Base-by-base conservation (phyloP, 2,329 filamentous ascomycete genomes). In the Coniochaeta sp. region DNA sequence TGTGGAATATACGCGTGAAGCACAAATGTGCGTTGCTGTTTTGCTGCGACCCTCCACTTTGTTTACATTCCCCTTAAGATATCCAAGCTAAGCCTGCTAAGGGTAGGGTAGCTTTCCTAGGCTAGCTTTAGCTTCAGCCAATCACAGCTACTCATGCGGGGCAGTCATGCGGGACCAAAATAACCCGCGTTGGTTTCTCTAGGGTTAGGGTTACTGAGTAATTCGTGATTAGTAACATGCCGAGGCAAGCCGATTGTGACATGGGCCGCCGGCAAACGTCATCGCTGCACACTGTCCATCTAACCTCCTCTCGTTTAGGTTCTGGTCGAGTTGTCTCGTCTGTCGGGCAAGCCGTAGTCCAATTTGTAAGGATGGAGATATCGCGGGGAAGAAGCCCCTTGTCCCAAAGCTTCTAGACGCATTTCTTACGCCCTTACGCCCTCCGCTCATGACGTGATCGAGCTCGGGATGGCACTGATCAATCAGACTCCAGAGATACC, bases 391-490 rank as follows among this genome's bases (percentile, higher is more conserved):
- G 26, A 28, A 19, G 12, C 14, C n/a, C 26, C 47, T n/a, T 52
- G 30, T n/a, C n/a, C n/a, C n/a, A n/a, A n/a, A 28, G 16, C 22
- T 28, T 30, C 10, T n/a, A 40, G 38, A 40, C n/a, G 38, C 38
- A 40, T 40, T 52, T 30, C 36, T 32, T 32, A 55, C 59, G 59
- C 61, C 61, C 36, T 32, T 32, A 55, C 59, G 59, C 61, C 61
- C 58, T 63, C 19, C 57, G 44, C 28, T 36, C 59, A 63, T 63
- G 62, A 62, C 62, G 62, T 62, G 60, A 57, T 62, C 55, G 32
- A 59, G 60, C 22, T 58, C 19, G 36, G 59, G 32, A 59, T 58
- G 38, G 55, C 58, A 58, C 50, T 22, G n/a, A 50, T n/a, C 44
- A 34, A 52, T 52, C 47, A 52, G 47, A 52, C 47, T 47, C 42